Evolutionary conservation across 257 asterid genomes (phyloP).

Genomic region (Mitragyna speciosa): DNA sequence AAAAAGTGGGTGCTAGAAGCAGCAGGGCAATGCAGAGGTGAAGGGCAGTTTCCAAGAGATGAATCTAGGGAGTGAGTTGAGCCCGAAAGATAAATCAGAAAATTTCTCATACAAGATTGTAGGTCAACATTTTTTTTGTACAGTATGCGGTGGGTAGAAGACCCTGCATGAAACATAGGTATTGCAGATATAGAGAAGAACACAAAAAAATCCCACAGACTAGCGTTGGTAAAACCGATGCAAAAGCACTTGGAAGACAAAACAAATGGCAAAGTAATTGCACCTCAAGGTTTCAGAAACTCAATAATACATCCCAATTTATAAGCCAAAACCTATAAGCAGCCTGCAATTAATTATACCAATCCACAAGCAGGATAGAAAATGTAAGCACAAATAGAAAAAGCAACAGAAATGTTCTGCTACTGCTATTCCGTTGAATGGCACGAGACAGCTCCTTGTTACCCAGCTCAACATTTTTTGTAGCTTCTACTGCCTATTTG

Average conservation of each 20-base stretch:
- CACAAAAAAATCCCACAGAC: neutral
- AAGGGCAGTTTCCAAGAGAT: neutral
- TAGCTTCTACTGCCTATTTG: constrained; percentile 85
- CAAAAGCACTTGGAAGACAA: neutral
- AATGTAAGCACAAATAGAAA: constrained; percentile 74
- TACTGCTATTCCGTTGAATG: constrained; percentile 78
- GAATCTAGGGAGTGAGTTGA: neutral
- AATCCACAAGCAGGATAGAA: constrained; percentile 82
- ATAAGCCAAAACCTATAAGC: neutral
- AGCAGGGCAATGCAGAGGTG: neutral
- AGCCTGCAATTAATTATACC: constrained; percentile 52
- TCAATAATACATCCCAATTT: neutral
- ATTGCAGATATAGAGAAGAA: neutral
- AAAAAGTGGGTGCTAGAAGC: neutral
- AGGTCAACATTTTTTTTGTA: neutral
- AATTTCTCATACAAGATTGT: neutral
- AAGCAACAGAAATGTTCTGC: constrained; percentile 89
- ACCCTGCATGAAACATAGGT: neutral
- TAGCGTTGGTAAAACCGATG: neutral
- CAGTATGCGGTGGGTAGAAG: neutral
- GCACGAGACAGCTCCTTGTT: constrained; percentile 84
- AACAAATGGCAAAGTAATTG: neutral
- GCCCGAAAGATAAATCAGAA: neutral
- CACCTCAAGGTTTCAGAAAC: neutral
- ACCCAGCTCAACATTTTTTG: constrained; percentile 82